phyloP scores from a whole-genome alignment of 805 yeast species.

The Cyberlindnera bimundalis region DNA sequence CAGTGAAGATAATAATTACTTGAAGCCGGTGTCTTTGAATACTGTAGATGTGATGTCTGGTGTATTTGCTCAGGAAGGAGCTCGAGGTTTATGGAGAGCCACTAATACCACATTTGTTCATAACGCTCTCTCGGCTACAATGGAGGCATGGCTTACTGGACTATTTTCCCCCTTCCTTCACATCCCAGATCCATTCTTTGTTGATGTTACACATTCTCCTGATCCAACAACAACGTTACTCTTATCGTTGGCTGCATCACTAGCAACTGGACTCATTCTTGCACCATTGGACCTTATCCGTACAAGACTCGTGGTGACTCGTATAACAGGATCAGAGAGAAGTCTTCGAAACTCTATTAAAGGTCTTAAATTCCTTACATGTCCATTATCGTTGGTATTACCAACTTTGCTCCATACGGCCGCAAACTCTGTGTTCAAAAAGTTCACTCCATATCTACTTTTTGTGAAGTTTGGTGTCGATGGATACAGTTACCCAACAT shows the following conservation, averaged over 20 bases:
- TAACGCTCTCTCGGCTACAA: constrained; percentile 67
- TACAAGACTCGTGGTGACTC: constrained; percentile 71
- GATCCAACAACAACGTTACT: constrained; percentile 68
- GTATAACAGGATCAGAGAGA: constrained; percentile 48
- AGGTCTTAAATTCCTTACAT: constrained; percentile 43
- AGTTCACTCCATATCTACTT: constrained; percentile 62
- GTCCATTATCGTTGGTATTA: constrained; percentile 56
- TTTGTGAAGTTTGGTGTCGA: constrained; percentile 63
- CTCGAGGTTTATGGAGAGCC: constrained; percentile 68
- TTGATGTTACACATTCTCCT: constrained; percentile 76
- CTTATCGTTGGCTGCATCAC: constrained; percentile 66
- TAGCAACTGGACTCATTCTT: constrained; percentile 65
- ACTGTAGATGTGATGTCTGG: constrained; percentile 64
- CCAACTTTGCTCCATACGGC: constrained; percentile 71
- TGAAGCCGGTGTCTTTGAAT: constrained; percentile 57
- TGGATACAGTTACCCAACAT: constrained; percentile 55
- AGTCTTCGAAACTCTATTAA: constrained; percentile 70
- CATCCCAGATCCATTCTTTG: constrained; percentile 85
- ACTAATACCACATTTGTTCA: constrained; percentile 76
- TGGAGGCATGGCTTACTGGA: constrained; percentile 92
- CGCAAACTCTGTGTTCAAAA: constrained; percentile 55
- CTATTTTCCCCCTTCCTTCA: constrained; percentile 75
- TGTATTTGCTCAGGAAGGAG: constrained; percentile 66
- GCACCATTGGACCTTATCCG: constrained; percentile 82
- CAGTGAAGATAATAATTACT: constrained; percentile 26